Evolutionary conservation across 1,284 basidiomycete genomes (phyloP), one percentile per base, ranked within the genome.

Genomic region (Ustilago hordei): DNA sequence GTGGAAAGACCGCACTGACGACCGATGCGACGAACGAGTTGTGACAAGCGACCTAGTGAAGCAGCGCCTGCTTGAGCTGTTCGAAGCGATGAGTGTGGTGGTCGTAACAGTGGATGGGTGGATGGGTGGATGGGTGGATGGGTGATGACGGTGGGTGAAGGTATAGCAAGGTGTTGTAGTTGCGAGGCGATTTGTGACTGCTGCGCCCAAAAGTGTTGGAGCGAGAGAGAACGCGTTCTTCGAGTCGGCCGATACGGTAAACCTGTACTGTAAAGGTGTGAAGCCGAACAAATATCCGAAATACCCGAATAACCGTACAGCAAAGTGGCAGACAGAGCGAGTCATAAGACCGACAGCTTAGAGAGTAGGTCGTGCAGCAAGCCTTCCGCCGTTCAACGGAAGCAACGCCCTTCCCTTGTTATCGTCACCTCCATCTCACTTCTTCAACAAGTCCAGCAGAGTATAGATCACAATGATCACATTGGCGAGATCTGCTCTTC

Each of bases 401-500:
- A 34, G 52, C 31, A 36, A 45, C 43, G n/a, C 43, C 43, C 36
- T n/a, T 52, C 47, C 17, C 5, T 45, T 12, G 6, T 43, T 47
- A 13, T 35, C 35, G 7, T 36, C 31, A 47, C 38, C 12, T 17
- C 17, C 55, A 31, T 31, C 31, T 15, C 15, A 17, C 41, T 43
- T 32, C 39, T 55, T 19, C n/a, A 13, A 15, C 19, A 13, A n/a
- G n/a, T 19, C 13, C 53, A 17, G 13, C 41, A 19, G 23, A n/a
- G 15, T 19, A n/a, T 8, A 38, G 8, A 3, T 32, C 47, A 65
- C 36, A 31, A 73, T 73, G 70, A 45, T 68, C 36, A 55, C 43
- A 23, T 55, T 73, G 39, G 70, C 70, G 57, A 64, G 61, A 64
- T 57, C 64, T n/a, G 65, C 70, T 17, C 61, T 73, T 19, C 70